phyloP scores from a whole-genome alignment of 225 moss, liverwort and hornwort genomes.

The Pseudisothecium myosuroides region DNA sequence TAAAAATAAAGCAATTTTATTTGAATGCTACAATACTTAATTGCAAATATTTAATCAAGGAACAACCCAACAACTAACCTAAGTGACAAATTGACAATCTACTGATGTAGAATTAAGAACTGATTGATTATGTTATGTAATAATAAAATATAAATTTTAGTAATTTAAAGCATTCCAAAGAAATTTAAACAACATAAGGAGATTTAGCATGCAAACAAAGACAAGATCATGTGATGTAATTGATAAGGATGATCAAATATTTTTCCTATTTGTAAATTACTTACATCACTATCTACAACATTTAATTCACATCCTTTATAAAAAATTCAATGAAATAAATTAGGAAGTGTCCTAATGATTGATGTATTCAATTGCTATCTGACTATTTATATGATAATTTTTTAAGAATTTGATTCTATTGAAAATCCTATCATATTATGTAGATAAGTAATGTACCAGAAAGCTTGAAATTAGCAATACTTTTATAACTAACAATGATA shows the following conservation, averaged over 20 bases:
- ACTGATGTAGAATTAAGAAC: background rate
- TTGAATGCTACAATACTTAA: background rate
- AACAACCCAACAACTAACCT: background rate
- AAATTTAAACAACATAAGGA: no score
- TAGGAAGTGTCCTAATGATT: background rate
- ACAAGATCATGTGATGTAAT: background rate
- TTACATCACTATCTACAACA: background rate
- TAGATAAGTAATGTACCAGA: background rate
- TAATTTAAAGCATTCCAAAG: background rate
- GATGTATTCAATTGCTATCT: accelerated
- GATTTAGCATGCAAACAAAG: background rate
- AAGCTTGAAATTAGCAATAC: background rate
- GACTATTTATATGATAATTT: background rate
- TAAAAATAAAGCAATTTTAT: background rate
- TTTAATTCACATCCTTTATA: background rate
- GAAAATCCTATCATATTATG: background rate
- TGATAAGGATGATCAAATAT: background rate
- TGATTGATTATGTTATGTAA: background rate
- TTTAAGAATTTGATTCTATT: no score
- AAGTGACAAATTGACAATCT: background rate
- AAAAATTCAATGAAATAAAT: background rate
- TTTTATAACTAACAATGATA: background rate
- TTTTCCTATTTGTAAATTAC: background rate
- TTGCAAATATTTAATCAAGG: background rate
- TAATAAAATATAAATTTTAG: no score